phyloP scores from a whole-genome alignment of 805 yeast genomes.

The Suhomyces sp. region DNA sequence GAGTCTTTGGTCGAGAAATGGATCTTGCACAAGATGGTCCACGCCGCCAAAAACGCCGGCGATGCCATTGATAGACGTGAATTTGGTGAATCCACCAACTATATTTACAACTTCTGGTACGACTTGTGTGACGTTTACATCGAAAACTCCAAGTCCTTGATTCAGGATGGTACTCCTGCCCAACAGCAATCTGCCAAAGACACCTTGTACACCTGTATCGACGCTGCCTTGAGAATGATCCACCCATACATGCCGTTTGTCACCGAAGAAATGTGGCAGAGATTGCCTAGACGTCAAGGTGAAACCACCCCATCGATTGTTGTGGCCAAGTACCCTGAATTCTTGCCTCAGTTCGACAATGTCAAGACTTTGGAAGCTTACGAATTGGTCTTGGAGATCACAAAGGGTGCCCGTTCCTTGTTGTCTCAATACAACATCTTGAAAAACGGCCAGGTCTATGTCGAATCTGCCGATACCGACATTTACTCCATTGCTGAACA shows the following conservation, averaged over 20 bases:
- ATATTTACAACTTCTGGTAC: constrained; percentile 92
- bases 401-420: constrained; percentile 88
- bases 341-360: constrained; percentile 58
- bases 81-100: constrained; percentile 81
- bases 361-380: constrained; percentile 68
- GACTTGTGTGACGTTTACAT: constrained; percentile 97
- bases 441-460: constrained; percentile 82
- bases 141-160: constrained; percentile 92
- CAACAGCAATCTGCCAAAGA: constrained; percentile 90
- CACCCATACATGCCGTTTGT: constrained; percentile 99
- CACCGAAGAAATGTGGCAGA: constrained; percentile 99
- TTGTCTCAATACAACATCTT: constrained; percentile 85
- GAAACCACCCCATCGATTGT: constrained; percentile 72
- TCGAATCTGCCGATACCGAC: constrained; percentile 59
- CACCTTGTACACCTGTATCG: constrained; percentile 89
- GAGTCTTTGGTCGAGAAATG: constrained; percentile 94
- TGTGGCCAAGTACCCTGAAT: constrained; percentile 76
- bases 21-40: constrained; percentile 85
- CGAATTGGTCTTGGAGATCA: constrained; percentile 78
- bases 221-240: constrained; percentile 84
- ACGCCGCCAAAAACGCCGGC: constrained; percentile 62
- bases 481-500: constrained; percentile 52
- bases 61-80: constrained; percentile 77
- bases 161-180: constrained; percentile 82
- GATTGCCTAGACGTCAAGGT: constrained; percentile 81